Conservation (phyloP, 768 basidiomycete species). For the Macrolepiota dolichaula region DNA sequence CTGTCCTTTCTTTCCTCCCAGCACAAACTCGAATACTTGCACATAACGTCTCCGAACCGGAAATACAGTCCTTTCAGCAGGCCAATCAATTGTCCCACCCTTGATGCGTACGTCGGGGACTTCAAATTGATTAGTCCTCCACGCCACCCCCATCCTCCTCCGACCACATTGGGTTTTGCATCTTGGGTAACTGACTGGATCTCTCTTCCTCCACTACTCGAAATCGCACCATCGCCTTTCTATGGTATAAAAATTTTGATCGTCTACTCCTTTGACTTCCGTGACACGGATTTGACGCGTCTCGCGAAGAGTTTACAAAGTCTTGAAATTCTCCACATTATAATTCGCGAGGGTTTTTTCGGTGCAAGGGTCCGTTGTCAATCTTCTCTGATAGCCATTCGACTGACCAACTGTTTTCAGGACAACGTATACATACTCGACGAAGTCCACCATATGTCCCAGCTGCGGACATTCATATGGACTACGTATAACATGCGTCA, state of each 20-base stretch:
- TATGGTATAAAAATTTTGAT: background rate
- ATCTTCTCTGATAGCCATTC: no score
- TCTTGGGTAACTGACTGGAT: background rate
- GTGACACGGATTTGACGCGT: background rate
- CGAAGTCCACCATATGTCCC: background rate
- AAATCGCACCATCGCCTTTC: background rate
- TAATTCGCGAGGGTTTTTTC: background rate
- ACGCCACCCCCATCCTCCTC: background rate
- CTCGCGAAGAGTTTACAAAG: background rate
- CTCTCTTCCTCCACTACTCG: background rate
- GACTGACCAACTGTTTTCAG: background rate
- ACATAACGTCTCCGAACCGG: background rate
- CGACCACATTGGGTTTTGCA: background rate
- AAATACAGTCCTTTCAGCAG: background rate
- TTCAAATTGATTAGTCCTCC: background rate
- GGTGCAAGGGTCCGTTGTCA: background rate
- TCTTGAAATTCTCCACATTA: background rate
- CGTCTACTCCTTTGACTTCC: background rate
- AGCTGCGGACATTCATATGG: background rate
- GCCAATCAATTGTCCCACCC: background rate
- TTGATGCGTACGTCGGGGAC: background rate
- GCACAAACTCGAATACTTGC: background rate
- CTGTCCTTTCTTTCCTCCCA: background rate
- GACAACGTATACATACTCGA: background rate
- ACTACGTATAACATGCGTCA: background rate